These are phyloP conservation scores for Aureobasidium sp. DNA, from an alignment of 2,329 filamentous ascomycete species.

Conservation along the genomic window DNA sequence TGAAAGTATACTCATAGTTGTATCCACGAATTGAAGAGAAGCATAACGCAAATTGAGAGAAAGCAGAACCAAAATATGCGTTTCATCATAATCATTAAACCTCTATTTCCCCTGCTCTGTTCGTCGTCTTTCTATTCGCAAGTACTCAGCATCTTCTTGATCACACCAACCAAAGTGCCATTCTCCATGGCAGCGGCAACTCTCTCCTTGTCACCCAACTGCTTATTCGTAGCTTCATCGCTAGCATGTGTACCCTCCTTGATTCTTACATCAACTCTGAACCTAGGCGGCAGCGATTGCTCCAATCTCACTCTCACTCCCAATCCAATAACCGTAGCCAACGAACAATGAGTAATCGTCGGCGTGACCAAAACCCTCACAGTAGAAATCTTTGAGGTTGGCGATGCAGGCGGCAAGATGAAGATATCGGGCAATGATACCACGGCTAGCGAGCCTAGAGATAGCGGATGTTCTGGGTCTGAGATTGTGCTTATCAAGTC, in stretches of 20 bases:
- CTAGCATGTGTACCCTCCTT: conserved; percentile 95
- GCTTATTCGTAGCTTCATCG: conserved; percentile 93
- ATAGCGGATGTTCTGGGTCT: conserved; percentile 92
- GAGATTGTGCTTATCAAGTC: conserved; percentile 92
- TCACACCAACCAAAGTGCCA: conserved; percentile 74
- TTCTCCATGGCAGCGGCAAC: conserved; percentile 94
- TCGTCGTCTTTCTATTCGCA: conserved; percentile 20
- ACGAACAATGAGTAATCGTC: conserved; percentile 92
- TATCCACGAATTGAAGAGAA: background rate
- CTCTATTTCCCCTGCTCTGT: background rate
- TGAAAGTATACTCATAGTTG: background rate
- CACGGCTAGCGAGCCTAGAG: conserved; percentile 84
- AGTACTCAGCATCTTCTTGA: conserved; percentile 75
- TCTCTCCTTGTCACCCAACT: conserved; percentile 90
- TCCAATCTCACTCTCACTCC: conserved; percentile 87
- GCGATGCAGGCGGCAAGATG: conserved; percentile 59
- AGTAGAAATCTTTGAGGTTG: conserved; percentile 55
- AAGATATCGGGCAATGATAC: conserved; percentile 93
- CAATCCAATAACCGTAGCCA: conserved; percentile 92
- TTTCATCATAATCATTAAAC: conserved; percentile 2
- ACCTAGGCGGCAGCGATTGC: conserved; percentile 82
- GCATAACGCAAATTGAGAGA: background rate
- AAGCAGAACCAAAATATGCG: background rate
- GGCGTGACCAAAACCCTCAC: conserved; percentile 88
- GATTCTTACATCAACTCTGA: conserved; percentile 83